Base-by-base conservation (phyloP, 768 basidiomycete genomes). In the Rhodotorula sphaerocarpa region DNA sequence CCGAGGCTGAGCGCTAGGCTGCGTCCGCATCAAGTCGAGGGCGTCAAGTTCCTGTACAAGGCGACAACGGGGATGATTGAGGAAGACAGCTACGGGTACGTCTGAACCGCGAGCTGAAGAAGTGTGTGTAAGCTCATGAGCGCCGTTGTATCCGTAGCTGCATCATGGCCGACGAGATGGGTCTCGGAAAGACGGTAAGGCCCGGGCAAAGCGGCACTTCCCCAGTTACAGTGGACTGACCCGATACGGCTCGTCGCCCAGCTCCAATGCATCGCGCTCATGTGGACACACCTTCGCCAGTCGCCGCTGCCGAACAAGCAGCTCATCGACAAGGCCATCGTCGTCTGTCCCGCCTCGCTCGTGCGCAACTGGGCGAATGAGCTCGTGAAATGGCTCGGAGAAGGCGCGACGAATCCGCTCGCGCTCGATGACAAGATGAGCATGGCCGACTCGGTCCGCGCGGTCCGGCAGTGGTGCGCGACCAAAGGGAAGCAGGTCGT, bases 81-180 rank as follows among this genome's bases (percentile, higher is more conserved):
- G 42, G 86, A 89, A 48, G 87, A 90, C 70, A 90, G 93, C 65
- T 79, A 76, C 62, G 80, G 80, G 60, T 75, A 58, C 39, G 73
- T 56, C 36, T 10, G 36, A 39, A 39, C 10, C 9, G 10, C 16
- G 16, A 16, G 9, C 16, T 39, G 36, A 39, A 39, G 36, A 9
- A 39, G 36, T 39, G 36, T 16, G 16, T 10, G 36, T 9, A 9
- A 10, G 36, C 36, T 39, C 10, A 39, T 39, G 16, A 9, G 36
- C 16, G 9, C 36, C 16, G 10, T 21, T 12, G 15, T 4, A 86
- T 84, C 30, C 5, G 11, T 64, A 89, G 88, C 0, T 97, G 93
- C 73, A 99, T 99, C 75, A 96, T 99, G 93, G 93, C 93, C 1
- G 93, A 99, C 72, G 93, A 93, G 76, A 99, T 99, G 93, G 93